phyloP scores from a whole-genome alignment of 108 stramenopile genomes.

The Nitzschia inconspicua region DNA sequence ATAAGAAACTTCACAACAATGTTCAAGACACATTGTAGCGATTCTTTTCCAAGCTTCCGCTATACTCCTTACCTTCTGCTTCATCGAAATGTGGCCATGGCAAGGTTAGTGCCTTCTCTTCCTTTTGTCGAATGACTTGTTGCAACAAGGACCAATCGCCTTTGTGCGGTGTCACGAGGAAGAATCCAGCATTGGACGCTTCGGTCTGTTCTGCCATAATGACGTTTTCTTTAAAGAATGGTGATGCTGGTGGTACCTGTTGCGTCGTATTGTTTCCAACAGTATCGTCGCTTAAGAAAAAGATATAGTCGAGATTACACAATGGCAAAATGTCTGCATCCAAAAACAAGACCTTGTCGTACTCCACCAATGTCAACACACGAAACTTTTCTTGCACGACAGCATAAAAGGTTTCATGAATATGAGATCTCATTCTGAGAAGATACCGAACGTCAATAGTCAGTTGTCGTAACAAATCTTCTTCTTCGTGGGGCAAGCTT shows the following conservation, averaged over 20 bases:
- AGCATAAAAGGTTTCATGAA: slow-evolving; percentile 27
- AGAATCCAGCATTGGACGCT: slow-evolving; percentile 46
- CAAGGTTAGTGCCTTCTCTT: slow-evolving; percentile 15
- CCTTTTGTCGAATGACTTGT: slow-evolving; percentile 21
- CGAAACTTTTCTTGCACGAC: slow-evolving; percentile 46
- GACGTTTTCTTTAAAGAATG: slow-evolving; percentile 39
- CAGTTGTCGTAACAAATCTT: slow-evolving; percentile 13
- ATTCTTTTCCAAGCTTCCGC: no score
- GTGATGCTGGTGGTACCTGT: no score
- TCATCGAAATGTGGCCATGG: slow-evolving; percentile 26
- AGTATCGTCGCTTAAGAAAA: slow-evolving; percentile 27
- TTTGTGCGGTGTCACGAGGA: slow-evolving; percentile 43
- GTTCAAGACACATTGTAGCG: no score
- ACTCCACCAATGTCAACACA: slow-evolving; percentile 47
- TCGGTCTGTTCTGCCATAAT: slow-evolving; percentile 32
- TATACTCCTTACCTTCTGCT: no score
- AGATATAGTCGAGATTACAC: slow-evolving; percentile 51
- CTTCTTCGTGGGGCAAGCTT: slow-evolving; percentile 30
- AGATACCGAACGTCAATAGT: slow-evolving; percentile 33
- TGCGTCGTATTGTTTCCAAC: not conserved
- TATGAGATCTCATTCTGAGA: slow-evolving; percentile 11
- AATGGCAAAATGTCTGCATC: slow-evolving; percentile 71
- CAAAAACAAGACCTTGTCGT: slow-evolving; percentile 54
- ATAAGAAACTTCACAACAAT: no score
- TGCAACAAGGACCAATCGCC: slow-evolving; percentile 22